phyloP scores from a whole-genome alignment of 306 rosid genomes.

The Malus sylvestris region DNA sequence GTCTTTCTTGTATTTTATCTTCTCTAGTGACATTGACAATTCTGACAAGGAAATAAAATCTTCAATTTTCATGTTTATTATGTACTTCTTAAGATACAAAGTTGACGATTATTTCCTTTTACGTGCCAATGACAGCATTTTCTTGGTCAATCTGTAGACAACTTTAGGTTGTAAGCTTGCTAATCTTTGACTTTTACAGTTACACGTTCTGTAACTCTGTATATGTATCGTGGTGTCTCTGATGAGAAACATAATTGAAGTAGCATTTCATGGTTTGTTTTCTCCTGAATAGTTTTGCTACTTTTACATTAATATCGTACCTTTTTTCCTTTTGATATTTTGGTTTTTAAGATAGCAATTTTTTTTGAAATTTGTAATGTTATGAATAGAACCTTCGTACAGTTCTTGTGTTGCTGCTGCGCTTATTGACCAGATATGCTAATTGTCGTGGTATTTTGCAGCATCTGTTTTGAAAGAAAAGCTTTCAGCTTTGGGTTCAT shows the following conservation, averaged over 20 bases:
- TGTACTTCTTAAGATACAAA: not conserved
- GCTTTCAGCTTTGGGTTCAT: slow-evolving; percentile 79
- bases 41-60: not conserved
- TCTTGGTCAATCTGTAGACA: not conserved
- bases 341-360: not conserved
- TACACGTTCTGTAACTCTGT: not conserved
- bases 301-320: not conserved
- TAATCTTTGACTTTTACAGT: not conserved
- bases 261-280: not conserved
- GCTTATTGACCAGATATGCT: slow-evolving; percentile 24
- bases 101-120: not conserved
- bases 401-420: slow-evolving; percentile 4
- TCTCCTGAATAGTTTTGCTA: not conserved
- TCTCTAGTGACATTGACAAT: not conserved
- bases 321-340: not conserved
- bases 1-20: not conserved
- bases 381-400: slow-evolving; percentile 10
- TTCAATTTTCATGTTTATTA: not conserved
- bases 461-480: slow-evolving; percentile 95
- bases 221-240: not conserved
- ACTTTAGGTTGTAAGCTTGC: not conserved
- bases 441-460: slow-evolving; percentile 41
- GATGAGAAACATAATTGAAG: not conserved
- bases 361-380: not conserved
- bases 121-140: not conserved